Conservation (phyloP, 2,329 filamentous ascomycete species). For the Madurella fahalii region DNA sequence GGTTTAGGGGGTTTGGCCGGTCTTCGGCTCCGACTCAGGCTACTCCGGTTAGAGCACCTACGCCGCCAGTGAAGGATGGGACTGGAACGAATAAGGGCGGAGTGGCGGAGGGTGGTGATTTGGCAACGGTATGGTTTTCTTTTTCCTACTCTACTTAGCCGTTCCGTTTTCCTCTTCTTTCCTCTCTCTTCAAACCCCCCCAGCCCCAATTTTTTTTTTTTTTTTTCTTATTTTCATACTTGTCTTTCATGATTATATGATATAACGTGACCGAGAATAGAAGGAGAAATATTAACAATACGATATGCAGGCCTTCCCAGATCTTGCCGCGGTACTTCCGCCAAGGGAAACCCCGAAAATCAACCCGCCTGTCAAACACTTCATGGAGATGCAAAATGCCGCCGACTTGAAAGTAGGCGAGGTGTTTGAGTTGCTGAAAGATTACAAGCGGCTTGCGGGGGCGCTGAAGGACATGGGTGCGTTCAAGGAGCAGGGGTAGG, state of each 20-base stretch:
- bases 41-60: slow-evolving; percentile 37
- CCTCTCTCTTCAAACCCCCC: too few relatives aligned
- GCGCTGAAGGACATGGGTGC: slow-evolving; percentile 60
- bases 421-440: slow-evolving; percentile 64
- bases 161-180: background rate
- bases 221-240: too few relatives aligned
- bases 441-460: slow-evolving; percentile 68
- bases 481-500: slow-evolving; percentile 41
- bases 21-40: slow-evolving; percentile 40
- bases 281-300: background rate
- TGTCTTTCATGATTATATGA: too few relatives aligned
- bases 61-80: slow-evolving; percentile 33
- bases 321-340: slow-evolving; percentile 52
- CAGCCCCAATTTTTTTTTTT: too few relatives aligned
- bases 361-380: slow-evolving; percentile 65
- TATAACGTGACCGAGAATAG: too few relatives aligned
- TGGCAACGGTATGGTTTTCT: slow-evolving; percentile 49
- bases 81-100: slow-evolving; percentile 36
- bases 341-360: slow-evolving; percentile 54
- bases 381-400: slow-evolving; percentile 67
- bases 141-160: background rate
- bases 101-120: slow-evolving; percentile 49
- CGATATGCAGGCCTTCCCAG: slow-evolving; percentile 52
- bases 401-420: slow-evolving; percentile 70
- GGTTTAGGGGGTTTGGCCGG: slow-evolving; percentile 72